Evolutionary conservation across 139 green algal species (phyloP).

Genomic region (Cymbomonas tetramitiformis): DNA sequence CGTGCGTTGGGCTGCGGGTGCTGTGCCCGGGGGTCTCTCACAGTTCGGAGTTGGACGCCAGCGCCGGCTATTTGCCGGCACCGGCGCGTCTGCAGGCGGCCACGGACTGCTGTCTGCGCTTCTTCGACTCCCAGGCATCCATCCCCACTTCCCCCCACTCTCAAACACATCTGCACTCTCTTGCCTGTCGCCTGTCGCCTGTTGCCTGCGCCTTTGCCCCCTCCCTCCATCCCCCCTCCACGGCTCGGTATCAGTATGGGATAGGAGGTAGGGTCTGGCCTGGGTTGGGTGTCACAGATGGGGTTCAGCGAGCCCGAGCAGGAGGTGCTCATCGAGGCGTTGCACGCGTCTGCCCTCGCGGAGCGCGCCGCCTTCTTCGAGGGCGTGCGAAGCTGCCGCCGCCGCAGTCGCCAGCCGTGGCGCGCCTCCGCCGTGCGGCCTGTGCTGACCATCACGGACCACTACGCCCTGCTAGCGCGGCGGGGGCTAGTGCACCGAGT

Average conservation of each 20-base stretch:
- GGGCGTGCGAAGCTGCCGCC: slow-evolving; percentile 1
- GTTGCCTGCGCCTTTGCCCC: too few relatives aligned
- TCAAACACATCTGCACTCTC: too few relatives aligned
- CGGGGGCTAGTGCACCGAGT: not conserved
- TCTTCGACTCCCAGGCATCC: slow-evolving; percentile 19
- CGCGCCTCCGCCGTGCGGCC: not conserved
- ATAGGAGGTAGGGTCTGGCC: too few relatives aligned
- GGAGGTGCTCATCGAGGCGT: slow-evolving; percentile 2
- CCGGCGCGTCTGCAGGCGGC: slow-evolving; percentile 5
- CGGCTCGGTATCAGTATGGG: too few relatives aligned
- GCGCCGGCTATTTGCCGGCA: not conserved
- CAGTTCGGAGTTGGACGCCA: slow-evolving; percentile 4
- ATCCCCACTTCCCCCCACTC: too few relatives aligned
- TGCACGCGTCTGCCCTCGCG: slow-evolving; percentile 1
- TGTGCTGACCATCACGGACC: slow-evolving; percentile 14
- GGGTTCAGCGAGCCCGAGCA: slow-evolving; percentile 19
- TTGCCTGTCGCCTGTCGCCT: too few relatives aligned
- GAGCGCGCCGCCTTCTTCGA: slow-evolving; percentile 14
- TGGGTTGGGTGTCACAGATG: too few relatives aligned
- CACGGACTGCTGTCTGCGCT: slow-evolving; percentile 13
- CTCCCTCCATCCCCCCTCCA: too few relatives aligned
- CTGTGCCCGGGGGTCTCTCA: too few relatives aligned
- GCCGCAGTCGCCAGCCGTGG: slow-evolving; percentile 7
- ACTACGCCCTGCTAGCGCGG: slow-evolving; percentile 9
- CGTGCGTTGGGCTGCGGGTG: not conserved